A percentile compares a stretch with the other conserved stretches of the same genome.
Conservation (phyloP, 805 yeast genomes). For the Candida hungchunana region DNA sequence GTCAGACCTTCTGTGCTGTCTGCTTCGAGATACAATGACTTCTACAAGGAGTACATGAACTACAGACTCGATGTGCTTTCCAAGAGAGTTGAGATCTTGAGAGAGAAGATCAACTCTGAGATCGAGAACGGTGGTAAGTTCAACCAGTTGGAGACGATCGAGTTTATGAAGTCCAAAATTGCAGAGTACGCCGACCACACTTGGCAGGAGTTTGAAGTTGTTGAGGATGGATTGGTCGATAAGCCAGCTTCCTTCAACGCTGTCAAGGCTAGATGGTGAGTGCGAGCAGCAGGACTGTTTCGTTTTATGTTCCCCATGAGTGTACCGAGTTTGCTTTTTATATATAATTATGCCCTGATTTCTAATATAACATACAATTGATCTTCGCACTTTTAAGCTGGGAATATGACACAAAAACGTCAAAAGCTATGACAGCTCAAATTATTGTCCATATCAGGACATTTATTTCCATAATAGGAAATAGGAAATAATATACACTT, state of each 20-base stretch:
- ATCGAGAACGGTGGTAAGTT: slow-evolving; percentile 28
- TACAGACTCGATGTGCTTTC: slow-evolving; percentile 34
- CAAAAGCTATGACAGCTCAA: no score
- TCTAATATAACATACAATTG: no score
- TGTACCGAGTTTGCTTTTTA: no score
- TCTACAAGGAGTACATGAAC: slow-evolving; percentile 37
- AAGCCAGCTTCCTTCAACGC: slow-evolving; percentile 24
- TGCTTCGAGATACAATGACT: slow-evolving; percentile 35
- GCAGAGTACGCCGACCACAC: slow-evolving; percentile 29
- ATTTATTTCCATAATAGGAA: no score
- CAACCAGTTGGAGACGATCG: slow-evolving; percentile 34
- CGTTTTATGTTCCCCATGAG: no score
- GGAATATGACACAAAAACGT: no score
- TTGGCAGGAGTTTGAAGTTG: slow-evolving; percentile 34
- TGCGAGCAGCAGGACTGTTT: no score
- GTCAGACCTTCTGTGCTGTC: slow-evolving; percentile 36
- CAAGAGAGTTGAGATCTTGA: slow-evolving; percentile 30
- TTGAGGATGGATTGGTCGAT: slow-evolving; percentile 27
- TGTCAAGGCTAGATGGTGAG: slow-evolving; percentile 19
- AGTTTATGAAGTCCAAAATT: slow-evolving; percentile 26
- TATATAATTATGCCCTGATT: no score
- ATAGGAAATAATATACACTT: no score
- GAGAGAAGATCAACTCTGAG: slow-evolving; percentile 22
- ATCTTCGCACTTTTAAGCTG: no score
- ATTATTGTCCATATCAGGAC: no score